Percentiles rank a stretch among this genome's conserved stretches.
Evolutionary conservation across 768 basidiomycete genomes (phyloP).

Genomic region (Suillus bovinus): DNA sequence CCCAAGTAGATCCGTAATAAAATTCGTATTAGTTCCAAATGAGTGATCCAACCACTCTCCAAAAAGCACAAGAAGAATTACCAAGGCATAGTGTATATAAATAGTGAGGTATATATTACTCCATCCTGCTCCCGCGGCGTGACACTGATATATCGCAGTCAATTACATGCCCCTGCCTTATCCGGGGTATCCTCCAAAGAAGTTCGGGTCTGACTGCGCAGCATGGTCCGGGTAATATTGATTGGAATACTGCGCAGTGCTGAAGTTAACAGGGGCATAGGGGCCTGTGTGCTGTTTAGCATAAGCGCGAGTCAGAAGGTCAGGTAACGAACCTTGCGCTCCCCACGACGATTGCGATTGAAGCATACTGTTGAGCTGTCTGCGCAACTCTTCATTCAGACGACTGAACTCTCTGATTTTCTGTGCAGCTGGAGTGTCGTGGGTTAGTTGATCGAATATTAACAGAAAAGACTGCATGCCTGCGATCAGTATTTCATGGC

Average conservation of each 20-base stretch:
- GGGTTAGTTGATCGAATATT: not conserved
- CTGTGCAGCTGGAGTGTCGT: not conserved
- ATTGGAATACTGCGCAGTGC: not conserved
- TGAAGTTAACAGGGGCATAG: too few species aligned
- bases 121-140: not conserved
- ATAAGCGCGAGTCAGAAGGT: not conserved
- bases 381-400: not conserved
- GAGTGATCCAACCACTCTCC: not conserved
- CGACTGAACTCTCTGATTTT: not conserved
- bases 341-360: not conserved
- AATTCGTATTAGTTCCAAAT: not conserved
- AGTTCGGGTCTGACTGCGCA: not conserved
- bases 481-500: conserved; percentile 22
- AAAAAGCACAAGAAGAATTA: not conserved
- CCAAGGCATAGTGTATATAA: not conserved
- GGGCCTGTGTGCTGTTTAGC: not conserved
- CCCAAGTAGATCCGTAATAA: not conserved
- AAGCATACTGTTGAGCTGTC: not conserved
- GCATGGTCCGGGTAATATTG: not conserved
- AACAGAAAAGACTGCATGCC: conserved; percentile 11
- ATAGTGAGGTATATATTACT: not conserved
- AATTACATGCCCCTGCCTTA: not conserved
- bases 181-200: not conserved
- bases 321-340: not conserved
- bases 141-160: not conserved